phyloP scores from a whole-genome alignment of 345 rosid species.

The Schrenkiella parvula region DNA sequence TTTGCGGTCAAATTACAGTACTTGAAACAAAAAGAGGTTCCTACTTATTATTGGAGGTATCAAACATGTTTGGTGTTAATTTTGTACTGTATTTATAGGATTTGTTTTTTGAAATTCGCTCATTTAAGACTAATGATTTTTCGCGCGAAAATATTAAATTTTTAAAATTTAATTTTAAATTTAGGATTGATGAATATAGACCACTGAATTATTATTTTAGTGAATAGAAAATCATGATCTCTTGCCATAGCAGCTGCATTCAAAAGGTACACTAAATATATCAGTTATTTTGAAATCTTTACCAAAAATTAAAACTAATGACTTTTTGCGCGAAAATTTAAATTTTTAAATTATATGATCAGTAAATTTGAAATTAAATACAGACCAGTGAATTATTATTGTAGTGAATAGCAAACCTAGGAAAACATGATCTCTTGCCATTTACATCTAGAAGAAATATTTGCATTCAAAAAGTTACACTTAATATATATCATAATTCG shows the following conservation, averaged over 20 bases:
- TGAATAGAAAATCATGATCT: background rate
- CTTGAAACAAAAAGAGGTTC: background rate
- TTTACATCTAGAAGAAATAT: background rate
- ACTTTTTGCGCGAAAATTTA: background rate
- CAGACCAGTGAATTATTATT: background rate
- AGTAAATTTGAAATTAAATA: background rate
- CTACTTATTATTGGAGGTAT: background rate
- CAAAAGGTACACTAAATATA: background rate
- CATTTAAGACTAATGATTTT: background rate
- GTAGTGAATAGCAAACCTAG: background rate
- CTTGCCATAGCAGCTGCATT: background rate
- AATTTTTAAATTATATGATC: background rate
- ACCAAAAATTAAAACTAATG: background rate
- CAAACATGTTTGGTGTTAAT: background rate
- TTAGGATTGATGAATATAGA: background rate
- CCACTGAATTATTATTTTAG: background rate
- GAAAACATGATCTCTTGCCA: background rate
- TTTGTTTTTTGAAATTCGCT: background rate
- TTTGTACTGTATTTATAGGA: background rate
- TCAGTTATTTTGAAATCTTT: background rate
- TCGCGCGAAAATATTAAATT: background rate
- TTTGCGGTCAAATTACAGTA: background rate
- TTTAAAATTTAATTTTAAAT: background rate
- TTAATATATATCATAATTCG: background rate
- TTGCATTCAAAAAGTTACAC: background rate